Evolutionary conservation across 495 filamentous ascomycete genomes (phyloP).

Genomic region (Penicillium fimorum): DNA sequence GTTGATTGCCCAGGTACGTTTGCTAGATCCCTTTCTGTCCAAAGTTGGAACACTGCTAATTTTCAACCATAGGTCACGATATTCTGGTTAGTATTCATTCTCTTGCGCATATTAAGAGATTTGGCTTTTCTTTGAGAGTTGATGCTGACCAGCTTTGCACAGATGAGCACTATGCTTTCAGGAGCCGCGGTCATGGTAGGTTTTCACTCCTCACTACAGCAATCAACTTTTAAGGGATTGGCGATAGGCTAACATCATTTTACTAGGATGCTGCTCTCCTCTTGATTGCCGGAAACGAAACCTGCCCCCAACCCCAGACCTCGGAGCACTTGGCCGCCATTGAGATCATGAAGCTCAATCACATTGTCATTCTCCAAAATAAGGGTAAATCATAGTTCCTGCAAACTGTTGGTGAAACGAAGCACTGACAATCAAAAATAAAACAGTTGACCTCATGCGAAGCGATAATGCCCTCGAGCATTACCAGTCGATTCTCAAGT

Average conservation of each 20-base stretch:
- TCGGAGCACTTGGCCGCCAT: slow-evolving; percentile 98
- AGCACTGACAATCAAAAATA: background rate
- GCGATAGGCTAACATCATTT: background rate
- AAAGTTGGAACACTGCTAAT: slow-evolving; percentile 6
- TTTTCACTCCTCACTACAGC: background rate
- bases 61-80: slow-evolving; percentile 64
- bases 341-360: slow-evolving; percentile 97
- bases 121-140: background rate
- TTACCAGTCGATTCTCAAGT: slow-evolving; percentile 94
- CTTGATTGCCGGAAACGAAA: slow-evolving; percentile 97
- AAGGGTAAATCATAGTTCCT: slow-evolving; percentile 47
- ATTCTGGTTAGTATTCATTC: slow-evolving; percentile 60
- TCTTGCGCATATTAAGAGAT: background rate
- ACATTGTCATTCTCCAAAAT: slow-evolving; percentile 99
- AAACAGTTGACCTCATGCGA: slow-evolving; percentile 81
- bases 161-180: slow-evolving; percentile 99
- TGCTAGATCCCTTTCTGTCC: background rate
- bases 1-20: slow-evolving; percentile 82
- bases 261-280: slow-evolving; percentile 81
- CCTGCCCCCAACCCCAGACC: slow-evolving; percentile 97
- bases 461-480: slow-evolving; percentile 89
- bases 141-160: slow-evolving; percentile 9
- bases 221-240: background rate
- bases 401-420: background rate
- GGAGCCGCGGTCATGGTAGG: slow-evolving; percentile 89